Conservation (phyloP, 257 asterid genomes). For the Marsdenia floribunda region DNA sequence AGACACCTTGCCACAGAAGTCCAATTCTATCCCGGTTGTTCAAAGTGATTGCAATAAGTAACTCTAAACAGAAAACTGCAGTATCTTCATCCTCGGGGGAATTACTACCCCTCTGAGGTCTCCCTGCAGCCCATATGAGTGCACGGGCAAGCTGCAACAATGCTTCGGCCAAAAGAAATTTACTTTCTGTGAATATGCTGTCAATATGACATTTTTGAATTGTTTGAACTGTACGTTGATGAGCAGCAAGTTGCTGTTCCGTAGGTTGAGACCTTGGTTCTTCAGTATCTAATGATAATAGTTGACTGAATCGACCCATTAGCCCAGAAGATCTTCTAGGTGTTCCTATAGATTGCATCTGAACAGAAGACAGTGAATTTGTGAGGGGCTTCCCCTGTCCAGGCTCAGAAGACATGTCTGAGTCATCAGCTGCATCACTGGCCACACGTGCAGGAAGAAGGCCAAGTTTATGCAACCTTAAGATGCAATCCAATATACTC, state of each 20-base stretch:
- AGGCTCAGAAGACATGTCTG: constrained; percentile 74
- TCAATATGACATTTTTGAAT: constrained; percentile 93
- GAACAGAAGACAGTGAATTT: constrained; percentile 69
- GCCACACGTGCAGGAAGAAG: constrained; percentile 98
- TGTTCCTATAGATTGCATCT: constrained; percentile 70
- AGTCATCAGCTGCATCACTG: constrained; percentile 92
- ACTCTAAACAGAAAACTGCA: constrained; percentile 92
- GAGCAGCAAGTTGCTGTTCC: constrained; percentile 94
- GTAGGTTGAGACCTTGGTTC: constrained; percentile 95
- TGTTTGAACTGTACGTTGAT: constrained; percentile 91
- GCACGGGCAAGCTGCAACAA: constrained; percentile 89
- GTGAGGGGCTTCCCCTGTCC: constrained; percentile 79
- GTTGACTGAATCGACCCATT: constrained; percentile 97
- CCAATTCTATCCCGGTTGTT: constrained; percentile 87
- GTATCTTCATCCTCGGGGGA: constrained; percentile 96
- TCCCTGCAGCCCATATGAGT: constrained; percentile 91
- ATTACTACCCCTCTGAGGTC: constrained; percentile 79
- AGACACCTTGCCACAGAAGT: constrained; percentile 89
- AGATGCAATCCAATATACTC: constrained; percentile 81
- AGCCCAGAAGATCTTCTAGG: constrained; percentile 95
- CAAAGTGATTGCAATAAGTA: constrained; percentile 81
- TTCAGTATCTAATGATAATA: constrained; percentile 83
- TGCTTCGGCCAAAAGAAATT: constrained; percentile 80
- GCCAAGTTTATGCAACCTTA: constrained; percentile 90
- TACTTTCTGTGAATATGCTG: constrained; percentile 89